phyloP scores from a whole-genome alignment of 2,329 filamentous ascomycete species.

The Aspergillus sp. region DNA sequence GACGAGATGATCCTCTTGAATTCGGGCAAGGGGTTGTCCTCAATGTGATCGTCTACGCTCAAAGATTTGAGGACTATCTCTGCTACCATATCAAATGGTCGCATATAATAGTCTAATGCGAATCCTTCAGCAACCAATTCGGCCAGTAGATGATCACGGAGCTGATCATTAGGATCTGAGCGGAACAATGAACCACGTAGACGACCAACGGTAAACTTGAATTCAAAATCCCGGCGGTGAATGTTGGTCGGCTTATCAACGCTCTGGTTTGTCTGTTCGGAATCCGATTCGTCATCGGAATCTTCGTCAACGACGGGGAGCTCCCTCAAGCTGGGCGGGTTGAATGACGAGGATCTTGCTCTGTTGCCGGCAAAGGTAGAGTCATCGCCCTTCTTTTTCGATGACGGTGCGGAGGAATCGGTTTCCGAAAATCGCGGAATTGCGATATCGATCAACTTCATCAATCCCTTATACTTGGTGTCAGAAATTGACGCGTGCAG shows the following conservation, averaged over 20 bases:
- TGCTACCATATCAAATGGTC: constrained; percentile 89
- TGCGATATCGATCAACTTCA: constrained; percentile 93
- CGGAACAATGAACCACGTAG: constrained; percentile 89
- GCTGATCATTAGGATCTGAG: constrained; percentile 74
- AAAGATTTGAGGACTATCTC: constrained; percentile 85
- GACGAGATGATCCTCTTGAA: constrained; percentile 99
- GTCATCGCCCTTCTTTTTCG: constrained; percentile 36
- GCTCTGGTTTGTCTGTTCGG: constrained; percentile 56
- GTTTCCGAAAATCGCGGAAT: constrained; percentile 74
- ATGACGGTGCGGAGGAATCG: constrained; percentile 13
- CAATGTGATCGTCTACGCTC: constrained; percentile 91
- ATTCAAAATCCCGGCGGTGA: constrained; percentile 89
- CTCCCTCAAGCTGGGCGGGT: constrained; percentile 68
- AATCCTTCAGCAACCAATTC: constrained; percentile 91
- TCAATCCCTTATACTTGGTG: constrained; percentile 92
- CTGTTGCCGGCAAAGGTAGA: constrained; percentile 34
- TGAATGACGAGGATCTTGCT: constrained; percentile 69
- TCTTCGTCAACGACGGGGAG: constrained; percentile 76
- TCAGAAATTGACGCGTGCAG: constrained; percentile 91
- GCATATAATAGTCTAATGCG: constrained; percentile 79
- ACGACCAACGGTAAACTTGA: constrained; percentile 93
- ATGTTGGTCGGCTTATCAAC: constrained; percentile 61
- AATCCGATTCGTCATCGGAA: constrained; percentile 58
- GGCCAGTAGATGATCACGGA: constrained; percentile 78
- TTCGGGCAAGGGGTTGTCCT: constrained; percentile 76